Conservation (phyloP, 2,329 filamentous ascomycete genomes). For the Trichothecium sympodiale region DNA sequence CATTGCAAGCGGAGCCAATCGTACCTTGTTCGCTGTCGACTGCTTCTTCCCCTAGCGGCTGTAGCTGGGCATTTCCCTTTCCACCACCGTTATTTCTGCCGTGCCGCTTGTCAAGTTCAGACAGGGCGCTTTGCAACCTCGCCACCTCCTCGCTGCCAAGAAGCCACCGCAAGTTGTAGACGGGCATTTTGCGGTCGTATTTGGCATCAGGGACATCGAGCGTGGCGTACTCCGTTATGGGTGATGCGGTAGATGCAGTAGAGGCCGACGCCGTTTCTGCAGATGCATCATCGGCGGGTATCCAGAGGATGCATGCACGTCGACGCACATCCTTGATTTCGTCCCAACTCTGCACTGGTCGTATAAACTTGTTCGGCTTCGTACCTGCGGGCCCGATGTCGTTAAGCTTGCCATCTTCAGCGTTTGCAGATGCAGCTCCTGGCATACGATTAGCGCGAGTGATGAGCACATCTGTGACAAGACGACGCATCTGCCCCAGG, state of each 20-base stretch:
- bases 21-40: constrained; percentile 7
- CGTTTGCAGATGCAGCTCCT: not conserved
- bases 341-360: constrained; percentile 31
- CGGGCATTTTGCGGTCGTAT: constrained; percentile 28
- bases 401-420: constrained; percentile 6
- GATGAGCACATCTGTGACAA: constrained; percentile 33
- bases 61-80: too few relatives aligned
- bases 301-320: constrained; percentile 36
- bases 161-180: constrained; percentile 41
- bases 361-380: constrained; percentile 24
- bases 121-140: constrained; percentile 18
- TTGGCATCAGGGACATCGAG: constrained; percentile 25
- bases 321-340: constrained; percentile 25
- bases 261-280: constrained; percentile 14
- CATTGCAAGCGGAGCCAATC: constrained; percentile 10
- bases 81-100: too few relatives aligned
- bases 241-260: not conserved
- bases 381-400: too few relatives aligned
- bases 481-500: constrained; percentile 36
- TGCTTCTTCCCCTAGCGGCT: not conserved
- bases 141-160: constrained; percentile 35
- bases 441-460: constrained; percentile 18
- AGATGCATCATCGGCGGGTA: constrained; percentile 10
- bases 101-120: too few relatives aligned
- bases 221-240: constrained; percentile 27